Base-by-base conservation (phyloP, 768 basidiomycete species). In the Boletus vinaceobasis region DNA sequence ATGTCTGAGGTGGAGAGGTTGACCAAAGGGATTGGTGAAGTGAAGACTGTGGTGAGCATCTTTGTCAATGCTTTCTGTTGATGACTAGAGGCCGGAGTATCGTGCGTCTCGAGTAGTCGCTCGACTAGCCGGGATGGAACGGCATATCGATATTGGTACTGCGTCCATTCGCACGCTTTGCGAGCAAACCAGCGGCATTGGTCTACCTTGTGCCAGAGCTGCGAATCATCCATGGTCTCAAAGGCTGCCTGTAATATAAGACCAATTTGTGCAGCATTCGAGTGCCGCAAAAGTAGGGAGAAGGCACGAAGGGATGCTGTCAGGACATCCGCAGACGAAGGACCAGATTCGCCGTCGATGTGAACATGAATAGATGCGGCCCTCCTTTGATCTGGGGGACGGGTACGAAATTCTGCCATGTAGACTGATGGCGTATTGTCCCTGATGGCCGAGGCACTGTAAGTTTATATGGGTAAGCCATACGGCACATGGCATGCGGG, bases 1-100 rank as follows among this genome's bases (percentile, higher is more conserved):
- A 94, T 83, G 64, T 96, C 94, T 1, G 91, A 90, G 0, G 94
- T 94, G 1, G 93, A 93, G 33, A 98, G 74, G 66, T 95, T 96
- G 66, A 95, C 82, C 45, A 98, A 75, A 17, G 93, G 88, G 5
- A 82, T 88, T 3, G 86, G 82, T 17, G 88, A 90, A 38, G 81
- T 90, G 74, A 94, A 90, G 21, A 98, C 84, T 5, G 86, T 79
- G 7, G 86, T 87, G 49, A 93, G 78, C 92, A 96, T 95, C 13
- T 79, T 77, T 7, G 86, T 78, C 26, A 93, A 72, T 0, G 90
- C 78, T 45, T 72, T 76, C 45, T 88, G 87, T 50, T 85, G 73
- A 33, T 74, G 60, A 3, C 77, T 77, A 8, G 79, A 69, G 35
- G 73, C 62, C 0, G 77, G 65, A 0, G 73, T 64, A 50, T 89